Evolutionary conservation across 306 rosid genomes (phyloP).

Genomic region (Elaeagnus macrophylla): DNA sequence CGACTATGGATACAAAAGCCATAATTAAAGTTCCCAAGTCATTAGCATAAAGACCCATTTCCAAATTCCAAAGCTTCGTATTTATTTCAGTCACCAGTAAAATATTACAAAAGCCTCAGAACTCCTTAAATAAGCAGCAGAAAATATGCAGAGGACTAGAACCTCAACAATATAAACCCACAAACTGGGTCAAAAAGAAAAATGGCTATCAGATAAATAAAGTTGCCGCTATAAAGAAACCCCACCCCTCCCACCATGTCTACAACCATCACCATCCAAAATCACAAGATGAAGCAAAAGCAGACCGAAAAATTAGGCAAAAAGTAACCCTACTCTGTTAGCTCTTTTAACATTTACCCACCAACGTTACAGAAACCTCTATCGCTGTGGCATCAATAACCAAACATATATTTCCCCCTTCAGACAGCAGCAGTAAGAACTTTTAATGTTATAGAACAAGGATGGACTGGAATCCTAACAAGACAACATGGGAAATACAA

Average conservation of each 20-base stretch:
- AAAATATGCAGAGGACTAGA: constrained; percentile 22
- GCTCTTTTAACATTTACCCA: constrained; percentile 40
- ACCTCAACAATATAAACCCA: constrained; percentile 20
- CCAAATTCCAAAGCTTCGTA: constrained; percentile 25
- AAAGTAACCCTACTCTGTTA: constrained; percentile 50
- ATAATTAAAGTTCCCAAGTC: no score
- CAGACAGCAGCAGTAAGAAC: constrained; percentile 25
- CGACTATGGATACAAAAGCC: no score
- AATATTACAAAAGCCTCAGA: constrained; percentile 39
- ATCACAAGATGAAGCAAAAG: constrained; percentile 26
- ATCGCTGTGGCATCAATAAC: constrained; percentile 36
- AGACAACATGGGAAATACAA: constrained; percentile 18
- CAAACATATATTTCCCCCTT: constrained; percentile 23
- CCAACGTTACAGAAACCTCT: constrained; percentile 44
- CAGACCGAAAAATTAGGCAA: constrained; percentile 23
- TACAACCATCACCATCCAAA: constrained; percentile 33
- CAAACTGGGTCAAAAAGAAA: constrained; percentile 38
- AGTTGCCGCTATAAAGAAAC: constrained; percentile 26
- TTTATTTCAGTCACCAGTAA: constrained; percentile 39
- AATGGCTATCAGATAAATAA: constrained; percentile 32
- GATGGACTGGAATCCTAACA: constrained; percentile 27
- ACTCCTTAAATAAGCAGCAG: constrained; percentile 25
- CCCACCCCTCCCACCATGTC: constrained; percentile 36
- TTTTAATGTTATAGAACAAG: constrained; percentile 18
- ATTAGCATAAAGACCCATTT: neutral